Percentiles rank a stretch among this genome's conserved stretches.
phyloP scores from a whole-genome alignment of 2,329 filamentous ascomycete genomes.

The Ilyonectria mors-panacis region DNA sequence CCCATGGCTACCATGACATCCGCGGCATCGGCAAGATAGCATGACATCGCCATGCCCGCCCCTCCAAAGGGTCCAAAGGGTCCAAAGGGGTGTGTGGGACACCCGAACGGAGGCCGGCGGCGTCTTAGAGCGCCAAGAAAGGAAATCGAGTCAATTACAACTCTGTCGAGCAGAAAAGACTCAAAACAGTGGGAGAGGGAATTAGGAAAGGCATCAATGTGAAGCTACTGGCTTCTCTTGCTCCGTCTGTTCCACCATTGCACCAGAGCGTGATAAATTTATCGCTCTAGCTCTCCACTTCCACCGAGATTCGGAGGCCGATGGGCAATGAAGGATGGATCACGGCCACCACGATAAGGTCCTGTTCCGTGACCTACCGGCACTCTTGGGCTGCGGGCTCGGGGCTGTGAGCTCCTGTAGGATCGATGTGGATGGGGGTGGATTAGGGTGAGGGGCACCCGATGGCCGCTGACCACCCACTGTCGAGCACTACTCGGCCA shows the following conservation, averaged over 20 bases:
- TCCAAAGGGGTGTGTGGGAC: slow-evolving; percentile 34
- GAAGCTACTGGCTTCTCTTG: slow-evolving; percentile 38
- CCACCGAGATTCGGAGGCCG: slow-evolving; percentile 43
- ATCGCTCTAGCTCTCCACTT: slow-evolving; percentile 28
- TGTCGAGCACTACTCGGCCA: slow-evolving; percentile 18
- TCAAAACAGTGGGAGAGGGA: slow-evolving; percentile 4
- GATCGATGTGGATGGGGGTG: slow-evolving; percentile 31
- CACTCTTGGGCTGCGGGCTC: slow-evolving; percentile 15
- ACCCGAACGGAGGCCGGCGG: slow-evolving; percentile 12
- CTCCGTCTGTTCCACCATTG: slow-evolving; percentile 41
- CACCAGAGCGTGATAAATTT: slow-evolving; percentile 31
- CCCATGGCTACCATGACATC: not conserved
- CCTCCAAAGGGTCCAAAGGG: slow-evolving; percentile 34
- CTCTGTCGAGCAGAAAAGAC: slow-evolving; percentile 6
- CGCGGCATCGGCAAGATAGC: not conserved
- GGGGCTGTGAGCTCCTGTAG: slow-evolving; percentile 30
- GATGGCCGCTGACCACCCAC: slow-evolving; percentile 42
- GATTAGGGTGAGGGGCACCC: slow-evolving; percentile 38
- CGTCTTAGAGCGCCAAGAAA: slow-evolving; percentile 26
- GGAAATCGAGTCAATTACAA: slow-evolving; percentile 31
- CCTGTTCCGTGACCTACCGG: slow-evolving; percentile 43
- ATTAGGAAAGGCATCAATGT: slow-evolving; percentile 6
- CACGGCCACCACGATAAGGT: slow-evolving; percentile 2
- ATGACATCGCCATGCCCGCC: slow-evolving; percentile 28
- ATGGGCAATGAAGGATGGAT: slow-evolving; percentile 15